phyloP scores from a whole-genome alignment of 1,139 yeast genomes.

The Suhomyces wounanorum region DNA sequence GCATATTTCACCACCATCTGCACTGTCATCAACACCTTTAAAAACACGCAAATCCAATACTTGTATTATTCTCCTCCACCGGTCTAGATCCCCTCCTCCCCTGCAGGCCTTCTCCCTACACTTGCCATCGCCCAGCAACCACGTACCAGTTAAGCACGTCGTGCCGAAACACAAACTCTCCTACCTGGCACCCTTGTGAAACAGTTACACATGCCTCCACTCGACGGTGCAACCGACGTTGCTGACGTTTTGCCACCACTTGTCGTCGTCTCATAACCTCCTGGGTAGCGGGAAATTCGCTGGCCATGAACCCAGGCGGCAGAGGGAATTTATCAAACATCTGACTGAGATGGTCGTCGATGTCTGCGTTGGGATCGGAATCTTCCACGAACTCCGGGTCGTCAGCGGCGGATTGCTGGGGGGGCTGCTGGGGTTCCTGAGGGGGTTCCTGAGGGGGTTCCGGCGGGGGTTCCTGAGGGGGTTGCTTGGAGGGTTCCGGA shows the following conservation, averaged over 20 bases:
- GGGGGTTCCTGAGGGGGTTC: too few relatives aligned
- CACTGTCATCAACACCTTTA: too few relatives aligned
- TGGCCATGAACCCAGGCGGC: conserved; percentile 65
- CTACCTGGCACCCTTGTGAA: conserved; percentile 17
- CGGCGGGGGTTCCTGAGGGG: too few relatives aligned
- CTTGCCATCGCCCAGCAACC: conserved; percentile 12
- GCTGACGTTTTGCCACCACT: conserved; percentile 17
- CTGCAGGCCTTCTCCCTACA: background rate
- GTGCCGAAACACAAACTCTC: conserved; percentile 21
- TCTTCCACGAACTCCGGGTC: background rate
- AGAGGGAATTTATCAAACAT: conserved; percentile 51
- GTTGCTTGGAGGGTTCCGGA: too few relatives aligned
- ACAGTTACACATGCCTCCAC: conserved; percentile 16
- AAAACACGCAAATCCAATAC: too few relatives aligned
- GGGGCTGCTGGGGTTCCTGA: too few relatives aligned
- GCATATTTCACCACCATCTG: too few relatives aligned
- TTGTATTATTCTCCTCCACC: too few relatives aligned
- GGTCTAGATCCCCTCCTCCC: conserved; percentile 6
- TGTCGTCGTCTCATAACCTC: conserved; percentile 28
- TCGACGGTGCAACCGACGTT: conserved; percentile 17
- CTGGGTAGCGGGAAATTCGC: conserved; percentile 66
- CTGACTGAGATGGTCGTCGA: conserved; percentile 24
- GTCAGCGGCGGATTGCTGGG: background rate
- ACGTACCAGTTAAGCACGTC: conserved; percentile 21
- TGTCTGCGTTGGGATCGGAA: conserved; percentile 7